phyloP scores from a whole-genome alignment of 768 basidiomycete species.

The Suillus subluteus region DNA sequence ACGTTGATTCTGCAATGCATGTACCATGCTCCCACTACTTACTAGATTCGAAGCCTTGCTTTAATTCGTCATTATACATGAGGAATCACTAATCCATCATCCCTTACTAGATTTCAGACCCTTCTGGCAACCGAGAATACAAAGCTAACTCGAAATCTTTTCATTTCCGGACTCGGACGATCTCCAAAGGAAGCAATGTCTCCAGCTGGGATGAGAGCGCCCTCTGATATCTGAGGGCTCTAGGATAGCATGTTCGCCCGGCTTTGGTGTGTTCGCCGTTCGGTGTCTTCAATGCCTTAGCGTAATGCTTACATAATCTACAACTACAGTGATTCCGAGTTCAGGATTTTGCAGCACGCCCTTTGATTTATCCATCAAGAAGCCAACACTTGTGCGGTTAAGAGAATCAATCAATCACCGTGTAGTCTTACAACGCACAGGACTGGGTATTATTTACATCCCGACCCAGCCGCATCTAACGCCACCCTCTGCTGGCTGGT shows the following conservation, averaged over 20 bases:
- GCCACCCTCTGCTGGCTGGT: background rate
- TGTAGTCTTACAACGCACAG: background rate
- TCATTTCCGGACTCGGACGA: background rate
- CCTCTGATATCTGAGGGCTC: background rate
- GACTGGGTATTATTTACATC: background rate
- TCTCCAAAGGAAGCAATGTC: background rate
- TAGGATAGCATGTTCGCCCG: background rate
- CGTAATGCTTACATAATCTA: too few relatives aligned
- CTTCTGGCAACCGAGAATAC: conserved; percentile 7
- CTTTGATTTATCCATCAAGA: background rate
- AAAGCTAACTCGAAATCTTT: conserved; percentile 1
- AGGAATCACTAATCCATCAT: background rate
- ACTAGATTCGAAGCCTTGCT: background rate
- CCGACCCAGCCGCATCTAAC: background rate
- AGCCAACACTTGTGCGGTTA: background rate
- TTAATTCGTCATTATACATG: background rate
- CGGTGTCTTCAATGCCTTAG: too few relatives aligned
- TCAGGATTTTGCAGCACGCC: background rate
- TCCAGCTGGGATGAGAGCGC: background rate
- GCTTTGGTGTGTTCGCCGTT: background rate
- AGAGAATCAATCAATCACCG: background rate
- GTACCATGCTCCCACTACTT: background rate
- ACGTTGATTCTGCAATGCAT: conserved; percentile 1
- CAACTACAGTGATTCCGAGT: background rate
- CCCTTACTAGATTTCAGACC: background rate